phyloP scores from a whole-genome alignment of 1,139 yeast genomes.

The Yamadazyma epiphylla region DNA sequence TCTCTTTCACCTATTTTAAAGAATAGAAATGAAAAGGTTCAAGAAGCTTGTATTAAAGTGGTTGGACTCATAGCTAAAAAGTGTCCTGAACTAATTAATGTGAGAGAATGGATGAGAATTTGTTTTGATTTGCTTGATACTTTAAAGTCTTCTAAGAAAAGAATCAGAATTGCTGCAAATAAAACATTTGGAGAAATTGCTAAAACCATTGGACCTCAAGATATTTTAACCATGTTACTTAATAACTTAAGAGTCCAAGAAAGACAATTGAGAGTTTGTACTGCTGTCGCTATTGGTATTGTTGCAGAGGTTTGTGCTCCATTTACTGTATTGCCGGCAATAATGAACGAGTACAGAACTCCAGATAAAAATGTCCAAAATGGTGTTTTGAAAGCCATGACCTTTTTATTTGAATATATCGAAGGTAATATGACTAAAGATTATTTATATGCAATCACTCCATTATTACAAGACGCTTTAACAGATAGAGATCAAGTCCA shows the following conservation, averaged over 20 bases:
- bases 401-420: constrained; percentile 92
- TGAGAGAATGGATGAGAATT: constrained; percentile 97
- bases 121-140: constrained; percentile 88
- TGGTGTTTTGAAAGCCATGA: constrained; percentile 87
- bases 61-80: constrained; percentile 81
- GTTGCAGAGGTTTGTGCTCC: constrained; percentile 95
- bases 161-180: constrained; percentile 82
- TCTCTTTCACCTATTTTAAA: constrained; percentile 88
- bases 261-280: constrained; percentile 92
- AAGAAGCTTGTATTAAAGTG: constrained; percentile 74
- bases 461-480: constrained; percentile 84
- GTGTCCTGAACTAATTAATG: constrained; percentile 84
- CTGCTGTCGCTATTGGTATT: constrained; percentile 97
- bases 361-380: constrained; percentile 94
- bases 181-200: constrained; percentile 91
- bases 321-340: constrained; percentile 90
- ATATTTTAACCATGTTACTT: constrained; percentile 78
- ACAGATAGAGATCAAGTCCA: constrained; percentile 91
- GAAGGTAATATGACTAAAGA: constrained; percentile 73
- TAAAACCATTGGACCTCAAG: constrained; percentile 93
- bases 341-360: constrained; percentile 91
- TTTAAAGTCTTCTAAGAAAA: constrained; percentile 78
- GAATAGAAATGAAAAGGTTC: constrained; percentile 89
- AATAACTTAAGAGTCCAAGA: constrained; percentile 90
- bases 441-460: constrained; percentile 77